Base-by-base conservation (phyloP, 2,329 filamentous ascomycete species). In the Claviceps paspali region DNA sequence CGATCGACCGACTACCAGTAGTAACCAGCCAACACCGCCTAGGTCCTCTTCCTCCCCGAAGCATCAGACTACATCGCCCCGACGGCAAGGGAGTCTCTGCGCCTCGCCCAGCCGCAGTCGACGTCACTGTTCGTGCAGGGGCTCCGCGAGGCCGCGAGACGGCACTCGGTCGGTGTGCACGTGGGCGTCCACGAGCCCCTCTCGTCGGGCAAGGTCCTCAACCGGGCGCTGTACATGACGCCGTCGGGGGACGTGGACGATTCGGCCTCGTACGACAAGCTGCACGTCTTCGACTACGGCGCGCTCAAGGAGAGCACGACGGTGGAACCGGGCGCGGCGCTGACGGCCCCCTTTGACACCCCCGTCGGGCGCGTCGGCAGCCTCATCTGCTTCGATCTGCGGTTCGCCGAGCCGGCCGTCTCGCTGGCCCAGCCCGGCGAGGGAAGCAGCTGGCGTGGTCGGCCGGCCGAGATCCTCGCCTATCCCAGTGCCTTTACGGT, bases 401-500 rank as follows among this genome's bases (percentile, higher is more conserved):
- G 86, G 1, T 93, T 91, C 52, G 74, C 85, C 0, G 84, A 93
- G 52, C 71, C 81, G 7, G 72, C 75, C 0, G 56, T 91, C 8
- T 67, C 74, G 2, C 67, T 93, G 14, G 71, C 73, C 6, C 60
- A 62, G 38, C 60, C 60, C 0, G 49, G 49, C 9, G 8, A 10
- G 19, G 12, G 14, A n/a, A 33, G 19, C 30, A 14, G 4, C 14
- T 64, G 52, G 53, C 45, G 34, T 26, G 40, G 38, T 17, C 46
- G 41, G 21, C 61, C 57, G 4, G 84, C 85, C 2, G 76, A 94
- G 43, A 63, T 94, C 37, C 63, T 95, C 35, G 76, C 84, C 1
- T 95, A 88, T 52, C 88, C 88, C 0, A 88, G 82, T 5, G 88
- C 88, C 4, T 96, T 95, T 52, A 94, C 87, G 0, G 70, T 92